Percentiles rank a stretch among this genome's conserved stretches.
These are phyloP conservation scores for Rubroshorea leprosula DNA, from an alignment of 345 rosid species.

Conservation along the genomic window DNA sequence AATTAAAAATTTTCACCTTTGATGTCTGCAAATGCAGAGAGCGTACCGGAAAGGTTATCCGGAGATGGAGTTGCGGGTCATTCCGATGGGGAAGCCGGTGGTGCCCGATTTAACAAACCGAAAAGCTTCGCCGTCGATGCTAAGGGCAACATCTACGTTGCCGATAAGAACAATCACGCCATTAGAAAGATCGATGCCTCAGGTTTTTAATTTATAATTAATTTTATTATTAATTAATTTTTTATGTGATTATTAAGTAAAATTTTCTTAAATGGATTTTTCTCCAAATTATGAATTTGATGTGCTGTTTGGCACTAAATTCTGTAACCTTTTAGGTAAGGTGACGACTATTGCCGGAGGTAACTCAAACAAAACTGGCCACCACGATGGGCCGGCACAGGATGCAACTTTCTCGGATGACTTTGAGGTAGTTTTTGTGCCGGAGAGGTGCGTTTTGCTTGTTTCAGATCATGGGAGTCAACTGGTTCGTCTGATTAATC, in stretches of 20 bases:
- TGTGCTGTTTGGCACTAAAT: neutral
- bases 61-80: slow-evolving; percentile 37
- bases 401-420: slow-evolving; percentile 63
- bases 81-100: slow-evolving; percentile 41
- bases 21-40: slow-evolving; percentile 27
- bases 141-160: slow-evolving; percentile 65
- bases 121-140: slow-evolving; percentile 48
- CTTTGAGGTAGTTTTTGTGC: slow-evolving; percentile 49
- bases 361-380: slow-evolving; percentile 28
- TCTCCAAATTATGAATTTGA: neutral
- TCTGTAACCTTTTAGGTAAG: slow-evolving; percentile 23
- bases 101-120: slow-evolving; percentile 46
- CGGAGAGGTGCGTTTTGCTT: slow-evolving; percentile 49
- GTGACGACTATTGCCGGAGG: slow-evolving; percentile 69
- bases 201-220: slow-evolving; percentile 29
- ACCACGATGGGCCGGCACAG: slow-evolving; percentile 57
- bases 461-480: slow-evolving; percentile 57
- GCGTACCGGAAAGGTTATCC: slow-evolving; percentile 36
- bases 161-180: slow-evolving; percentile 45
- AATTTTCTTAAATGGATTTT: neutral
- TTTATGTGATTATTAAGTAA: neutral
- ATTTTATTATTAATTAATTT: neutral
- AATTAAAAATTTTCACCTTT: neutral
- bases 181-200: slow-evolving; percentile 57
- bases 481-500: slow-evolving; percentile 50